Evolutionary conservation across 2,329 filamentous ascomycete genomes (phyloP).

Genomic region (Ilyonectria destructans): DNA sequence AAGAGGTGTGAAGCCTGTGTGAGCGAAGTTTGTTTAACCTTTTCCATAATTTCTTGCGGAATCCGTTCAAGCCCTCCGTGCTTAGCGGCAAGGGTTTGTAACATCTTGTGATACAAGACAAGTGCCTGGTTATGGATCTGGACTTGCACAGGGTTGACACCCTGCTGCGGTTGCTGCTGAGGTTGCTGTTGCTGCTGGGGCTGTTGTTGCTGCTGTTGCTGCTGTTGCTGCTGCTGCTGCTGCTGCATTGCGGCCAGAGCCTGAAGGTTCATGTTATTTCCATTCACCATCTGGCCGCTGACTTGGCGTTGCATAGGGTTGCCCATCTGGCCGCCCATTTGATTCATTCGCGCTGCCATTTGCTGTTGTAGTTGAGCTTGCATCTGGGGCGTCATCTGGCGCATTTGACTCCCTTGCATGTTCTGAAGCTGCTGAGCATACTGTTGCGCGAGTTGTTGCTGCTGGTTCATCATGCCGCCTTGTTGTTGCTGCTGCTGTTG

Average conservation of each 20-base stretch:
- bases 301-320: conserved; percentile 53
- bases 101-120: conserved; percentile 58
- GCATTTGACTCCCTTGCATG: conserved; percentile 56
- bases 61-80: conserved; percentile 63
- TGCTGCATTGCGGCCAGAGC: conserved; percentile 58
- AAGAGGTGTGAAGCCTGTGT: conserved; percentile 57
- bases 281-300: conserved; percentile 60
- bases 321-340: conserved; percentile 52
- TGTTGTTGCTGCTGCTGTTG: conserved; percentile 53
- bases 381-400: conserved; percentile 56
- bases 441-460: conserved; percentile 61
- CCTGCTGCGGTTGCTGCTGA: conserved; percentile 49
- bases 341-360: conserved; percentile 55
- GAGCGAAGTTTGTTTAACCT: conserved; percentile 62
- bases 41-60: conserved; percentile 62
- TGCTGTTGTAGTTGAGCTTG: conserved; percentile 57
- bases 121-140: conserved; percentile 56
- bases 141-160: conserved; percentile 48
- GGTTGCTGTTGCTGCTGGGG: conserved; percentile 54
- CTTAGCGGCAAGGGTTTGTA: conserved; percentile 54
- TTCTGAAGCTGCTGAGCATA: conserved; percentile 62
- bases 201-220: conserved; percentile 50
- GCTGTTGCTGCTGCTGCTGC: conserved; percentile 53
- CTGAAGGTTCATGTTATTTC: conserved; percentile 59
- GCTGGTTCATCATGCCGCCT: conserved; percentile 61